Conservation (phyloP, 176 grass and related monocot species). For the Bromus sterilis region DNA sequence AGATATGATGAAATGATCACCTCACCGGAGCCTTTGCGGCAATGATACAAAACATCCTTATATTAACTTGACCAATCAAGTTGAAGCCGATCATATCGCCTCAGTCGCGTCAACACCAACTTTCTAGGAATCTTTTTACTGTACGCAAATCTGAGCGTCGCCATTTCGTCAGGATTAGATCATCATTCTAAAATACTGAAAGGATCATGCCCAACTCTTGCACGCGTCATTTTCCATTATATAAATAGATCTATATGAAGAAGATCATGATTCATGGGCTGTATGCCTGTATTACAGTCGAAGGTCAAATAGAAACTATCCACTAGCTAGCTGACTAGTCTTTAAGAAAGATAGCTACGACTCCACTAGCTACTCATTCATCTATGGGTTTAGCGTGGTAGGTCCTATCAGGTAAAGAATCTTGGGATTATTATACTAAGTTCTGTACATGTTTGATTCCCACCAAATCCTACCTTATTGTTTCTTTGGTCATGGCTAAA, state of each 20-base stretch:
- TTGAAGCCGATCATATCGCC: not conserved
- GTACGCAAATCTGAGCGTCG: not conserved
- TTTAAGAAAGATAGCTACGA: not conserved
- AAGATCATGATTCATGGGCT: not conserved
- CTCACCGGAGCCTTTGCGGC: not conserved
- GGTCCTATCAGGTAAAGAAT: too few relatives aligned
- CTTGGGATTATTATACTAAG: too few relatives aligned
- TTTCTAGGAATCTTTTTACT: not conserved
- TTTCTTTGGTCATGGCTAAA: too few relatives aligned
- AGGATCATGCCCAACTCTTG: not conserved
- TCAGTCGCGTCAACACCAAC: not conserved
- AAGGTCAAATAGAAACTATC: not conserved
- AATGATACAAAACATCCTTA: not conserved
- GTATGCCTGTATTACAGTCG: not conserved
- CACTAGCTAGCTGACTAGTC: not conserved
- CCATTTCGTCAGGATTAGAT: conserved; percentile 12
- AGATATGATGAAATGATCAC: not conserved
- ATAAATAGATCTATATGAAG: not conserved
- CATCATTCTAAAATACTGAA: not conserved
- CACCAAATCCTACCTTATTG: too few relatives aligned
- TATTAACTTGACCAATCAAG: not conserved
- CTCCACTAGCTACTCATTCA: not conserved
- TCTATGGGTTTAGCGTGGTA: not conserved
- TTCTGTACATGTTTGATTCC: too few relatives aligned
- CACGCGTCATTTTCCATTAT: not conserved